Conservation (phyloP, 148 eudicot species). For the Vaccinium vitisidaea region DNA sequence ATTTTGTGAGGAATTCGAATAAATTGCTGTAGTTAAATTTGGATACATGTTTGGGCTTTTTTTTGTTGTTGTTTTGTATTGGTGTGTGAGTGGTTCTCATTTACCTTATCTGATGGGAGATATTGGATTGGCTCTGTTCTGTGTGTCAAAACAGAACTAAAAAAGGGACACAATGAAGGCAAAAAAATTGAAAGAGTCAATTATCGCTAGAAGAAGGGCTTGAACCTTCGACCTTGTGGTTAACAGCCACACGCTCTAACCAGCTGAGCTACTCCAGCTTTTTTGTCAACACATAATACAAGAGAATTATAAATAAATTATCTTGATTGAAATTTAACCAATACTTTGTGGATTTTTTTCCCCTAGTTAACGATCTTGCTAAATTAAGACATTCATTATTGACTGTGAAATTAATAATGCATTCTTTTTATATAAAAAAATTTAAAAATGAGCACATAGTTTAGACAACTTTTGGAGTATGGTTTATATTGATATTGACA, state of each 20-base stretch:
- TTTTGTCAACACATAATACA: too few relatives aligned
- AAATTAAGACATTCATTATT: too few relatives aligned
- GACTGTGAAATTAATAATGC: too few relatives aligned
- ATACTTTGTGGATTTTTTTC: too few relatives aligned
- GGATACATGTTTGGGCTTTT: neutral
- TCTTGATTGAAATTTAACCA: too few relatives aligned
- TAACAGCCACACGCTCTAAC: constrained; percentile 61
- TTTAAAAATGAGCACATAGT: too few relatives aligned
- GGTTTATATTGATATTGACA: too few relatives aligned
- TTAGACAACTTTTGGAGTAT: too few relatives aligned
- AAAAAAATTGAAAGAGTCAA: neutral
- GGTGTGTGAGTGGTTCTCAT: constrained; percentile 44
- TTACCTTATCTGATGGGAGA: constrained; percentile 37
- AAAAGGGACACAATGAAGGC: neutral
- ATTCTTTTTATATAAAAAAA: too few relatives aligned
- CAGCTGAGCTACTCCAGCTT: constrained; percentile 64
- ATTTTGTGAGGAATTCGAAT: neutral
- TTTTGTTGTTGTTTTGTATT: constrained; percentile 8
- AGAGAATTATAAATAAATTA: too few relatives aligned
- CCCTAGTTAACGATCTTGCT: too few relatives aligned
- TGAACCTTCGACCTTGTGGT: constrained; percentile 58
- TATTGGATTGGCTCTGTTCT: neutral
- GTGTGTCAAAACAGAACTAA: neutral
- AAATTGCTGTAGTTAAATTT: neutral
- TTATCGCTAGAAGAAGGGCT: constrained; percentile 29